Evolutionary conservation across 306 rosid species (phyloP), one percentile per base, ranked within the genome.

Genomic region (Oxytropis ochrocephala): DNA sequence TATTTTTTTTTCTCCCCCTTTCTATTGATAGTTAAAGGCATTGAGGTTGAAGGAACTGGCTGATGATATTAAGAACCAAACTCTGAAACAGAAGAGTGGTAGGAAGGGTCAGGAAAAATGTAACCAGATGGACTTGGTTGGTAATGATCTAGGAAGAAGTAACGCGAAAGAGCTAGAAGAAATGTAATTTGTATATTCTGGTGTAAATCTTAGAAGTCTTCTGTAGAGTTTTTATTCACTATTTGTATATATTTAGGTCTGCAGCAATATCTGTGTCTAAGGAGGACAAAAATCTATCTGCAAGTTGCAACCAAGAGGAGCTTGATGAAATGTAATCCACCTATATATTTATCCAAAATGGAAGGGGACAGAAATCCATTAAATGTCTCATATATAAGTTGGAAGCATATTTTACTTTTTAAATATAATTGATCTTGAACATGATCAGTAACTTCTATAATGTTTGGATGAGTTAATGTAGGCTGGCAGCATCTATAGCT

Each of bases 401-500:
- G 8, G 51, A 43, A 13, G 21, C 16, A 11, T 21, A 7, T 51
- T 47, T 30, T 42, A 44, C 35, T 32, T 44, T 38, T 44, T 3
- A 61, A 13, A 50, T 18, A 44, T n/a, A n/a, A 30, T 29, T 47
- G 27, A 50, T 69, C 63, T 69, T 67, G 51, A 60, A 52, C 51
- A 14, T 59, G 75, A 8, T 42, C 56, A 51, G 18, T 78, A 48
- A 60, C 66, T 69, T 56, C 4, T 72, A 9, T 68, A 39, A 53
- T 82, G 49, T 48, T 75, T 78, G 76, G 60, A 69, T 69, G 81
- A 39, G 59, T 58, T 75, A 36, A 83, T 86, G 52, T 86, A 92
- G 98, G 96, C 60, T 89, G 90, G 98, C 95, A 8, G 96, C 95
- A 57, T 92, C 96, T 58, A 82, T 89, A 55, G 81, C 73, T 66